These are phyloP conservation scores for Phialophora expanda DNA, from an alignment of 2,329 filamentous ascomycete species.

Conservation along the genomic window DNA sequence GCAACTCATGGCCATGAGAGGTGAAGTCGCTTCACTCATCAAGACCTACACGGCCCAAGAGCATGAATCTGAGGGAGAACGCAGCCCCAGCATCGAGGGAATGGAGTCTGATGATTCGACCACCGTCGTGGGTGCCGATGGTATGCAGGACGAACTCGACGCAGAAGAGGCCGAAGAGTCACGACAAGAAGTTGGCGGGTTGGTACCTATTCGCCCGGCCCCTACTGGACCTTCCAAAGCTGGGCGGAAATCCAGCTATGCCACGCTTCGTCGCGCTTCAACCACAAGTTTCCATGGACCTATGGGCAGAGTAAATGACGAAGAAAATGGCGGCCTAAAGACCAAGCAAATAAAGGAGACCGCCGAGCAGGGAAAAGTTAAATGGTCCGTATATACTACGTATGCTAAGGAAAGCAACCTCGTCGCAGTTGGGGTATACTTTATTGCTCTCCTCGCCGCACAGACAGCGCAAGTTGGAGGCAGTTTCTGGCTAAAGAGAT, in stretches of 20 bases:
- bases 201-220: slow-evolving; percentile 73
- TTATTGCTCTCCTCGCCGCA: slow-evolving; percentile 75
- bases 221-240: slow-evolving; percentile 54
- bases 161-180: slow-evolving; percentile 62
- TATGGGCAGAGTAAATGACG: slow-evolving; percentile 81
- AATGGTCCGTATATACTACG: slow-evolving; percentile 92
- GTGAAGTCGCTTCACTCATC: slow-evolving; percentile 82
- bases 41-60: slow-evolving; percentile 69
- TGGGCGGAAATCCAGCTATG: slow-evolving; percentile 67
- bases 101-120: slow-evolving; percentile 65
- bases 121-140: slow-evolving; percentile 59
- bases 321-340: slow-evolving; percentile 68
- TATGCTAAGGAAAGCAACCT: slow-evolving; percentile 96
- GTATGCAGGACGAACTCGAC: slow-evolving; percentile 56
- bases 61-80: slow-evolving; percentile 48
- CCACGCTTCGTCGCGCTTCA: slow-evolving; percentile 85
- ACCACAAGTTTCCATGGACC: slow-evolving; percentile 87
- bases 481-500: slow-evolving; percentile 90
- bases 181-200: slow-evolving; percentile 74
- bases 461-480: slow-evolving; percentile 83
- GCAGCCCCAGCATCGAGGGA: slow-evolving; percentile 48
- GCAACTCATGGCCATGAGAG: slow-evolving; percentile 91
- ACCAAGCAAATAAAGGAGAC: slow-evolving; percentile 87
- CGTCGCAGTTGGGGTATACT: slow-evolving; percentile 78
- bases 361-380: slow-evolving; percentile 93